Conservation (phyloP, 306 rosid species). For the Mimosa pudica region DNA sequence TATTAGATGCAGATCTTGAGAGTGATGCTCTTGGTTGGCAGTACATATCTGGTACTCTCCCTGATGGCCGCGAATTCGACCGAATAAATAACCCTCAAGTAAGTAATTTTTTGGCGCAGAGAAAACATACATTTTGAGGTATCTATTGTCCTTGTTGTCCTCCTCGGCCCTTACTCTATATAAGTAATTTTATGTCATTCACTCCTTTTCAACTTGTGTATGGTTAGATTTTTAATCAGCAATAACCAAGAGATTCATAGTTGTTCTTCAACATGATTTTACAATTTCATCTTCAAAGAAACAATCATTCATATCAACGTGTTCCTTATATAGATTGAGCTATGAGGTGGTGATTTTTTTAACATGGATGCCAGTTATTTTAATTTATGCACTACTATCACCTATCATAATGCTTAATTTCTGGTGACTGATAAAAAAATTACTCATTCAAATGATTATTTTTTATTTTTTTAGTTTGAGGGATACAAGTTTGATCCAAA, state of each 20-base stretch:
- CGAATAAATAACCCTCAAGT: constrained; percentile 99
- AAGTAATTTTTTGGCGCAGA: background rate
- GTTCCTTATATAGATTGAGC: constrained; percentile 1
- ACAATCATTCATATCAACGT: background rate
- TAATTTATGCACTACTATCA: constrained; percentile 1
- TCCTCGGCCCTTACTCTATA: background rate
- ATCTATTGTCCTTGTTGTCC: background rate
- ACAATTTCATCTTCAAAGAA: background rate
- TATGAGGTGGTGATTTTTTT: constrained; percentile 15
- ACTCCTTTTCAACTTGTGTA: constrained; percentile 6
- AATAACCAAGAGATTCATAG: background rate
- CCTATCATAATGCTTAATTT: constrained; percentile 26
- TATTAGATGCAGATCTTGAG: constrained; percentile 94
- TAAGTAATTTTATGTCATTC: background rate
- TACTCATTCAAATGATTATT: constrained; percentile 34
- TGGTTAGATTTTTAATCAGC: constrained; percentile 1
- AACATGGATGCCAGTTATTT: background rate
- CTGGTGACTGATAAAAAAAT: background rate
- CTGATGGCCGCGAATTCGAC: constrained; percentile 90
- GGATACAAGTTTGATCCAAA: constrained; percentile 84
- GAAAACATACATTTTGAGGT: background rate
- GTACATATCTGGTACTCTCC: constrained; percentile 87
- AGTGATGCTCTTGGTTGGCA: constrained; percentile 99
- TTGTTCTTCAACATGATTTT: background rate
- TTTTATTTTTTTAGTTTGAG: constrained; percentile 55